Conservation (phyloP, 176 grass and related monocot genomes). For the Juncus inflexus region DNA sequence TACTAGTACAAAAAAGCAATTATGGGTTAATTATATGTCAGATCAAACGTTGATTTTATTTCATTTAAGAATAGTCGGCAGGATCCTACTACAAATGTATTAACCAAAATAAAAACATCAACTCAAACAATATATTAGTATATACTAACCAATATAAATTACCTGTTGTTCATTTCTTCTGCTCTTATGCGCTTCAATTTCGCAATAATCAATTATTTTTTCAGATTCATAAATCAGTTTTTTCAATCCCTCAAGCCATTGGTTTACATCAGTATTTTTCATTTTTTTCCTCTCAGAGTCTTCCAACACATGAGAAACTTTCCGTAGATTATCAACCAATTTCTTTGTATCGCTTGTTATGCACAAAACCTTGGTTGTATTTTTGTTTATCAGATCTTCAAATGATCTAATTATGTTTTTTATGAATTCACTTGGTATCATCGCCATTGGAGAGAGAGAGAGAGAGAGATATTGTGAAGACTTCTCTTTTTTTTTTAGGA, state of each 20-base stretch:
- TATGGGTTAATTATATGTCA: too few species aligned
- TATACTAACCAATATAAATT: background rate
- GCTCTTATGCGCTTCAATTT: slow-evolving; percentile 26
- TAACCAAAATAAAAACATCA: too few species aligned
- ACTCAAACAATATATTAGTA: too few species aligned
- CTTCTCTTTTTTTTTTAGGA: background rate
- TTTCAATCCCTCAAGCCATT: slow-evolving; percentile 41
- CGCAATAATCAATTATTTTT: slow-evolving; percentile 40
- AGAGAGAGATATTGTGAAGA: slow-evolving; percentile 3
- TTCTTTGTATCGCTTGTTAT: slow-evolving; percentile 29
- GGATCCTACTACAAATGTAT: too few species aligned
- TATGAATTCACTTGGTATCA: slow-evolving; percentile 48
- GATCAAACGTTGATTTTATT: too few species aligned
- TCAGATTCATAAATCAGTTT: slow-evolving; percentile 40
- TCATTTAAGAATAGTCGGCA: too few species aligned
- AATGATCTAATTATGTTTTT: slow-evolving; percentile 32
- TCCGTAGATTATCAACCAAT: slow-evolving; percentile 32
- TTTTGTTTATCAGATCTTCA: slow-evolving; percentile 18
- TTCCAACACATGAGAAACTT: slow-evolving; percentile 25
- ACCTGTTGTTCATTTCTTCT: slow-evolving; percentile 27
- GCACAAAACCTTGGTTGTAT: slow-evolving; percentile 24
- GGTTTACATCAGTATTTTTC: slow-evolving; percentile 25
- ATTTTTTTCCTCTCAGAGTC: slow-evolving; percentile 37
- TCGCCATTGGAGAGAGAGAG: slow-evolving; percentile 35
- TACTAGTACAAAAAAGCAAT: too few species aligned